Evolutionary conservation across 2,329 filamentous ascomycete species (phyloP).

Genomic region (Atkinsonella texensis): DNA sequence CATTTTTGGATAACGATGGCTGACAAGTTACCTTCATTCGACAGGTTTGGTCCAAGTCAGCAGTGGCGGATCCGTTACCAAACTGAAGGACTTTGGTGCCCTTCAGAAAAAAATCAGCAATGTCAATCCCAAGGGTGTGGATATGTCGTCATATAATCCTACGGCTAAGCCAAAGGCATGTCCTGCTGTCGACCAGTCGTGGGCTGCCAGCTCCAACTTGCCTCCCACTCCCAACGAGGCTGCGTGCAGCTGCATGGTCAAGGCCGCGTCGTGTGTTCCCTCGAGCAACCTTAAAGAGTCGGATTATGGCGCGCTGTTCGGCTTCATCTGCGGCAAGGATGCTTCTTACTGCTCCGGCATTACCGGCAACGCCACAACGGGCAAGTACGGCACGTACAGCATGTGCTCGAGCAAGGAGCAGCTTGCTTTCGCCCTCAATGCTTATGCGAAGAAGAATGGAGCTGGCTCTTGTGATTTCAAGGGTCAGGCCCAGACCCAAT

Average conservation of each 20-base stretch:
- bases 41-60: slow-evolving; percentile 52
- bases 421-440: slow-evolving; percentile 61
- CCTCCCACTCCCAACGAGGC: slow-evolving; percentile 70
- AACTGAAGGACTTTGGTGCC: slow-evolving; percentile 61
- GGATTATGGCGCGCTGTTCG: slow-evolving; percentile 60
- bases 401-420: slow-evolving; percentile 63
- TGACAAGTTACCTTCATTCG: background rate
- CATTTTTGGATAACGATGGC: background rate
- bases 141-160: slow-evolving; percentile 58
- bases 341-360: slow-evolving; percentile 54
- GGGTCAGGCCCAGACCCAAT: slow-evolving; percentile 48
- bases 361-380: slow-evolving; percentile 30
- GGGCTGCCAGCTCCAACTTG: slow-evolving; percentile 54
- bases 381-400: slow-evolving; percentile 58
- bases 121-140: slow-evolving; percentile 53
- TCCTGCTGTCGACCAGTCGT: slow-evolving; percentile 51
- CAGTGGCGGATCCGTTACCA: slow-evolving; percentile 44
- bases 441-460: slow-evolving; percentile 53
- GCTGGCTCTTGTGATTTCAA: slow-evolving; percentile 54
- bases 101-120: slow-evolving; percentile 59
- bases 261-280: slow-evolving; percentile 61
- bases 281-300: slow-evolving; percentile 42
- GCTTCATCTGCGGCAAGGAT: slow-evolving; percentile 54
- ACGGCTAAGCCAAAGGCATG: slow-evolving; percentile 63
- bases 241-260: slow-evolving; percentile 80